A percentile compares a stretch with the other conserved stretches of the same genome.
phyloP scores from a whole-genome alignment of 495 filamentous ascomycete genomes.

The Neurospora sp. region DNA sequence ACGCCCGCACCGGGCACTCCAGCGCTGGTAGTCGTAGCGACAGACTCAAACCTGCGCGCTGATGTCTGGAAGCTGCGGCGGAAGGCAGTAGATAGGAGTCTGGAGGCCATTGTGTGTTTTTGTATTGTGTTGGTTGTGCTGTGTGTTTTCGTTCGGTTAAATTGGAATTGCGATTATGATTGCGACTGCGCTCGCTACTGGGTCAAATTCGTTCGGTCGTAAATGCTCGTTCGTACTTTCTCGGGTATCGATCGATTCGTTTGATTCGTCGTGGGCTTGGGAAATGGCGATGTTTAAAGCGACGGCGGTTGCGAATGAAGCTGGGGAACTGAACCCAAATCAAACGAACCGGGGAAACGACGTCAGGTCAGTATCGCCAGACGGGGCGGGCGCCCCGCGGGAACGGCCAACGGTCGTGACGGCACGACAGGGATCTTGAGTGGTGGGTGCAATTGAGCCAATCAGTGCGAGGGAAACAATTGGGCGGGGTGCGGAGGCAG shows the following conservation, averaged over 20 bases:
- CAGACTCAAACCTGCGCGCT: conserved; percentile 29
- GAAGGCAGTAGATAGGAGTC: conserved; percentile 26
- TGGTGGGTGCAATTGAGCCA: background rate
- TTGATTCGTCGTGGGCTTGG: background rate
- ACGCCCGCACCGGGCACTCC: background rate
- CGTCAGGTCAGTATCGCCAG: background rate
- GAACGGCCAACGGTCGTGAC: background rate
- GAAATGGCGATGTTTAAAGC: background rate
- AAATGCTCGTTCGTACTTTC: background rate
- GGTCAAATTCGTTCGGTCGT: background rate
- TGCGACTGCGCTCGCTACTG: background rate
- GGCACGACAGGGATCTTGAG: background rate
- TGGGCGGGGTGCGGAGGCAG: background rate
- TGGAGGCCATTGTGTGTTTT: conserved; percentile 33
- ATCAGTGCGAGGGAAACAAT: background rate
- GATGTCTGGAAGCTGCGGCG: conserved; percentile 35
- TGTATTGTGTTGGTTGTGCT: too few relatives aligned
- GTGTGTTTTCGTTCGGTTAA: background rate
- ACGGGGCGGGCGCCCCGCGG: background rate
- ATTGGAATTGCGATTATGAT: background rate
- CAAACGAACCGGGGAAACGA: background rate
- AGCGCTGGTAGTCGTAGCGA: background rate
- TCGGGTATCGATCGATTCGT: background rate
- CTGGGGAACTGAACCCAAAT: background rate
- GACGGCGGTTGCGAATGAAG: background rate